Conservation (phyloP, 2,329 filamentous ascomycete genomes). For the Fusarium phyllophilum region DNA sequence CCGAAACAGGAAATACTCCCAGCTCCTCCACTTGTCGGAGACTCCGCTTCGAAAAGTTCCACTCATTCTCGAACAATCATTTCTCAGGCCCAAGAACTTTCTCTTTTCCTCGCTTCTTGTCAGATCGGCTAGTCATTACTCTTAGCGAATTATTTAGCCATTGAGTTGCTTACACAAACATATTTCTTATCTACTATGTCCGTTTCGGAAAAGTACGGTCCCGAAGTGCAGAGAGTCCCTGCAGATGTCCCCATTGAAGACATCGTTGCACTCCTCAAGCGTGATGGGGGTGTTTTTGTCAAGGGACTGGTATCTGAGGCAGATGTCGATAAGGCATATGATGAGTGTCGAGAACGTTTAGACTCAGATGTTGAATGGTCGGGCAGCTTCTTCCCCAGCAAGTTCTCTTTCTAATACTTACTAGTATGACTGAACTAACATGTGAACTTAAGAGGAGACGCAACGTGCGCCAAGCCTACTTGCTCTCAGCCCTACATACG, state of each 20-base stretch:
- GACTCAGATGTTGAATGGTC: constrained; percentile 1
- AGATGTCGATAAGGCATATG: neutral
- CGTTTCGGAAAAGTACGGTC: neutral
- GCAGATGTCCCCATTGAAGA: neutral
- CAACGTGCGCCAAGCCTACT: constrained; percentile 23
- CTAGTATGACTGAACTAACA: neutral
- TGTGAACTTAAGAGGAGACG: constrained; percentile 1
- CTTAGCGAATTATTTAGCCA: neutral
- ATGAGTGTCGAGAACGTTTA: neutral
- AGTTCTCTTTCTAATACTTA: neutral
- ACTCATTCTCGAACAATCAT: neutral
- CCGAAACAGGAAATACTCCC: neutral
- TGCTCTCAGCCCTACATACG: constrained; percentile 24
- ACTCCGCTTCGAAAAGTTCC: neutral
- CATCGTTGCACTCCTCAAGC: constrained; percentile 8
- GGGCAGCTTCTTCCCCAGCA: constrained; percentile 9
- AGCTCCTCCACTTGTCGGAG: neutral
- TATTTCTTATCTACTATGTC: neutral
- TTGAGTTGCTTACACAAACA: no score
- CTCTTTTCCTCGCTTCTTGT: neutral
- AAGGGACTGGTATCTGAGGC: neutral
- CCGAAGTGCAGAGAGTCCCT: neutral
- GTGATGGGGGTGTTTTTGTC: constrained; percentile 3
- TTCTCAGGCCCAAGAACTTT: neutral
- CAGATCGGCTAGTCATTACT: neutral